A percentile compares a stretch with the other conserved stretches of the same genome.
phyloP scores from a whole-genome alignment of 2,329 filamentous ascomycete genomes.

The Stachybotrys elegans region DNA sequence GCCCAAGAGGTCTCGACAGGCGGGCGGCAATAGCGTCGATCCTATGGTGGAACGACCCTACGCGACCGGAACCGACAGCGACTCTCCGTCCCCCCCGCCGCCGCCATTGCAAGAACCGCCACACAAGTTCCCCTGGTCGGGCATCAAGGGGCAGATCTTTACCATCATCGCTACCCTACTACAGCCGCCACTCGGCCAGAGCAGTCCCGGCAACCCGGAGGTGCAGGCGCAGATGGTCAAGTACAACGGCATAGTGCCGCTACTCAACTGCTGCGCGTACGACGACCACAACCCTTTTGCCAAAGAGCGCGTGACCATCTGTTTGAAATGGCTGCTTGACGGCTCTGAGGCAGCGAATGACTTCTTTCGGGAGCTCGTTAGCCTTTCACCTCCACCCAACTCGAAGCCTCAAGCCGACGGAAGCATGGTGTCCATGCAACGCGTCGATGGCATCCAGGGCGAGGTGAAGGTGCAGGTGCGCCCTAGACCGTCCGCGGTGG shows the following conservation, averaged over 20 bases:
- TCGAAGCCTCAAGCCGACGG: slow-evolving; percentile 28
- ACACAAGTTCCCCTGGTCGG: slow-evolving; percentile 60
- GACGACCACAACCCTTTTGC: slow-evolving; percentile 94
- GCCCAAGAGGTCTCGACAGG: slow-evolving; percentile 26
- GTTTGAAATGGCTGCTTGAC: slow-evolving; percentile 77
- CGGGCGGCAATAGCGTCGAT: slow-evolving; percentile 15
- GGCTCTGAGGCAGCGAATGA: slow-evolving; percentile 69
- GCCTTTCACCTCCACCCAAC: slow-evolving; percentile 34
- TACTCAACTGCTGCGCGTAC: slow-evolving; percentile 85
- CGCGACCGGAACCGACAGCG: slow-evolving; percentile 21
- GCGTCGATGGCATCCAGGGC: slow-evolving; percentile 51
- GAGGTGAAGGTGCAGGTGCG: slow-evolving; percentile 53
- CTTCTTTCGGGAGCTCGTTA: slow-evolving; percentile 62
- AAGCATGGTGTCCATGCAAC: slow-evolving; percentile 36
- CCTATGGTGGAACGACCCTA: slow-evolving; percentile 62
- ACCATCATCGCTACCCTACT: slow-evolving; percentile 85
- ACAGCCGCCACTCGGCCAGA: slow-evolving; percentile 67
- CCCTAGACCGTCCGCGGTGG: slow-evolving; percentile 18
- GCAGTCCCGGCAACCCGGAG: slow-evolving; percentile 59
- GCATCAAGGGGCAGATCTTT: slow-evolving; percentile 89
- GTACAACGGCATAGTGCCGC: slow-evolving; percentile 78
- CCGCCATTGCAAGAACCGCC: slow-evolving; percentile 55
- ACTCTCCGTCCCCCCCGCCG: slow-evolving; percentile 31
- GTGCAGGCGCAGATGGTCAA: slow-evolving; percentile 86
- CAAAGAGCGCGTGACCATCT: slow-evolving; percentile 84